These are phyloP conservation scores for Solanum boliviense DNA, from an alignment of 257 asterid species.

Conservation along the genomic window DNA sequence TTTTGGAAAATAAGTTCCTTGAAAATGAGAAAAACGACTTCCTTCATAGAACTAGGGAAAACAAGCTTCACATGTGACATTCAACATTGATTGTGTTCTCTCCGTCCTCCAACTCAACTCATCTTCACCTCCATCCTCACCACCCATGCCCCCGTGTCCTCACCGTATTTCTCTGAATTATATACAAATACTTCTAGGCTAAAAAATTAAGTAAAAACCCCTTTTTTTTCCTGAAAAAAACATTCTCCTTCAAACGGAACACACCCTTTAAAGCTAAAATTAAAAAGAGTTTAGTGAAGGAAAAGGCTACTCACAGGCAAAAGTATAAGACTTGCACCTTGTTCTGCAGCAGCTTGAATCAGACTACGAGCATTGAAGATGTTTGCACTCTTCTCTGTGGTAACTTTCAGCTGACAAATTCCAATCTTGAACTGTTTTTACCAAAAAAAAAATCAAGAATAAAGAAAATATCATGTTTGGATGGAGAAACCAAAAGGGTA, in stretches of 20 bases:
- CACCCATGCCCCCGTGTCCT: neutral
- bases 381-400: conserved; percentile 18
- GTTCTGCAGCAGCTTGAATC: conserved; percentile 19
- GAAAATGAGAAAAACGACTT: neutral
- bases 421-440: conserved; percentile 28
- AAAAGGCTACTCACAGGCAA: conserved; percentile 24
- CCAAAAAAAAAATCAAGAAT: neutral
- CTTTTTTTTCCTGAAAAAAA: neutral
- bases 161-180: neutral
- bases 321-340: conserved; percentile 27
- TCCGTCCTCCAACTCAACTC: neutral
- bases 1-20: neutral
- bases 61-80: neutral
- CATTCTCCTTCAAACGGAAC: neutral
- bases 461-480: neutral
- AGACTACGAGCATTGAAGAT: conserved; percentile 10
- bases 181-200: neutral
- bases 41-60: neutral
- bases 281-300: neutral
- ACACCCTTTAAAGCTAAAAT: neutral
- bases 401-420: conserved; percentile 28
- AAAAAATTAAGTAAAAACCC: neutral
- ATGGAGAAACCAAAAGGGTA: neutral
- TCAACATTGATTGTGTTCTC: neutral
- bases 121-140: neutral